Percentiles rank a stretch among this genome's conserved stretches.
Conservation (phyloP, 208 protist species). For the Novymonas esmeraldas region DNA sequence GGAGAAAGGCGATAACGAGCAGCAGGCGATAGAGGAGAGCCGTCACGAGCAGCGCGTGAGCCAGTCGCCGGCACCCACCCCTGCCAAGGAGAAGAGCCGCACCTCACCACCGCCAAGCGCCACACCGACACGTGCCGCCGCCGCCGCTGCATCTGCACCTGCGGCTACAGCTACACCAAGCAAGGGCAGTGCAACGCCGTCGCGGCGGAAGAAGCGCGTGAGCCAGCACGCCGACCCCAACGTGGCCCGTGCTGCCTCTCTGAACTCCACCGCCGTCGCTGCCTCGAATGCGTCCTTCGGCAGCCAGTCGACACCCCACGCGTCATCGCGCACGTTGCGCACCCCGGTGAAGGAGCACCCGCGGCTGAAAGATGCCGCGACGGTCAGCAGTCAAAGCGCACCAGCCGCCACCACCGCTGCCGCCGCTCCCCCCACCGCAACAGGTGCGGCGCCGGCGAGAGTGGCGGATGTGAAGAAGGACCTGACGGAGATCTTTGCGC, state of each 20-base stretch:
- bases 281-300: not conserved
- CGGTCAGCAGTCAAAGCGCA: not conserved
- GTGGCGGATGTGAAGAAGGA: conserved; percentile 24
- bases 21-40: conserved; percentile 56
- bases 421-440: not conserved
- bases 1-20: conserved; percentile 48
- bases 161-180: not conserved
- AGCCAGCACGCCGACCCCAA: conserved; percentile 30
- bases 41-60: conserved; percentile 54
- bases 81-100: conserved; percentile 8
- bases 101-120: conserved; percentile 4
- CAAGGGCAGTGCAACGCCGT: conserved; percentile 4
- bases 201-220: conserved; percentile 20
- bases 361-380: not conserved
- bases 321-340: conserved; percentile 3
- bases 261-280: not conserved
- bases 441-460: not conserved
- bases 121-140: not conserved
- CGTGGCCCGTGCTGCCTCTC: not conserved
- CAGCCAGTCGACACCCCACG: not conserved
- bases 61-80: conserved; percentile 41
- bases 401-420: conserved; percentile 6
- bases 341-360: conserved; percentile 18
- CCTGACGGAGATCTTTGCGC: conserved; percentile 64
- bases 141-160: conserved; percentile 4